Base-by-base conservation (phyloP, 2,329 filamentous ascomycete species). In the Passalora sequoiae region DNA sequence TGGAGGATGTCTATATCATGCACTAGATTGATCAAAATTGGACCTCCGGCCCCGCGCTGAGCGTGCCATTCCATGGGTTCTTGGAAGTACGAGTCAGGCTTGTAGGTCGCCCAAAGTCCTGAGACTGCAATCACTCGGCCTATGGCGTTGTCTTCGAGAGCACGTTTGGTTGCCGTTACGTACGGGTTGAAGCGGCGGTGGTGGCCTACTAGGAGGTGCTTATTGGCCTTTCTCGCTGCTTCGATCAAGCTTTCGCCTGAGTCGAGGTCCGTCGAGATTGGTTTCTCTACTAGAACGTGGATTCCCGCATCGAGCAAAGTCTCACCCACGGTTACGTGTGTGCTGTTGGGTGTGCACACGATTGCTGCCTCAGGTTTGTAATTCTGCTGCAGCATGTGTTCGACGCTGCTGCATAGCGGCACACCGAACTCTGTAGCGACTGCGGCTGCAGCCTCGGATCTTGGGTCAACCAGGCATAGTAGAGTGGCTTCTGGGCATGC, bases 1-100 rank as follows among this genome's bases (percentile, higher is more conserved):
- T 80, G 76, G 13, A 81, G 62, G 0, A 79, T 61, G 47, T 81
- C 78, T 28, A 81, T 63, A 38, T 81, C 78, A 53, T 81, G 77
- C n/a, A 80, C 70, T 31, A 81, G 61, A 53, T 81, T 81, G 47
- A 80, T 80, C 2, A 74, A 62, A 6, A 80, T 61, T 0, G 73
- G 70, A 0, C 76, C 77, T 15, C 58, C 57, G 1, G 70, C 72
- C 2, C 64, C 57, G 4, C 56, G 60, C 2, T 60, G 54, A 5
- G 67, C 64, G 10, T 74, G 67, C 76, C 77, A 80, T 28, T 69
- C 67, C 0, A 64, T 62, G 0, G 69, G 69, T 0, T 67, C 50
- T 2, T 69, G 63, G 49, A 76, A 81, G 60, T 81, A 81, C 0
- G 61, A 44, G 0, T 54, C 35, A 0, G 76, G 74, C 47, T 81